Conservation (phyloP, 345 rosid species). For the Reutealis trisperma region DNA sequence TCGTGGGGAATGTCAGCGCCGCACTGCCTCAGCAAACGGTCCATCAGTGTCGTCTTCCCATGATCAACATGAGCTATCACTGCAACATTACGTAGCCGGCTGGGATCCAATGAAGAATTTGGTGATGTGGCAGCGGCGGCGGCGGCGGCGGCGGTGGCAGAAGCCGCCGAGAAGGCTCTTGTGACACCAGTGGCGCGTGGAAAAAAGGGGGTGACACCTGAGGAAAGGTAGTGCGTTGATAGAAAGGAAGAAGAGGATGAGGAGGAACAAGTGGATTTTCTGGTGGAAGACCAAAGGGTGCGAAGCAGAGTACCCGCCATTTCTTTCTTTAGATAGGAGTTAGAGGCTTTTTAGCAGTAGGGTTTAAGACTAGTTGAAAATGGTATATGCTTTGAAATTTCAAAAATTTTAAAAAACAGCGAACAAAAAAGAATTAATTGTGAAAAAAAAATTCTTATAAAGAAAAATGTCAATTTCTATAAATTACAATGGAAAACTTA, state of each 20-base stretch:
- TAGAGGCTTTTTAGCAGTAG: background rate
- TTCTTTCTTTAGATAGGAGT: conserved; percentile 13
- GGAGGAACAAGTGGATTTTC: conserved; percentile 50
- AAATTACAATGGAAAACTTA: no score
- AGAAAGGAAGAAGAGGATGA: conserved; percentile 20
- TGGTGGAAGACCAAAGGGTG: conserved; percentile 56
- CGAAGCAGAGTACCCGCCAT: conserved; percentile 89
- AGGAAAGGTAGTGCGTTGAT: conserved; percentile 30
- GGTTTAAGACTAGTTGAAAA: background rate
- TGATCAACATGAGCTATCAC: conserved; percentile 99
- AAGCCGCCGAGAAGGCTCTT: conserved; percentile 46
- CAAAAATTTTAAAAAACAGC: background rate
- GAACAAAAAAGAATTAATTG: background rate
- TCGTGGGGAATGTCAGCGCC: conserved; percentile 97
- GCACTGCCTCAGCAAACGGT: conserved; percentile 93
- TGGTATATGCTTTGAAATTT: background rate
- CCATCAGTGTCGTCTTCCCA: conserved; percentile 98
- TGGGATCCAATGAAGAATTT: conserved; percentile 57
- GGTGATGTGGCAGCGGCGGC: conserved; percentile 41
- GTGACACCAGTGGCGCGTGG: conserved; percentile 21
- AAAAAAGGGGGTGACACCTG: conserved; percentile 18
- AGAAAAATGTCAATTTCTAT: no score
- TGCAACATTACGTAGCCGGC: conserved; percentile 83
- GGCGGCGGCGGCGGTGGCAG: conserved; percentile 47
- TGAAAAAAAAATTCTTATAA: no score